A percentile compares a stretch with the other conserved stretches of the same genome.
Evolutionary conservation across 2,329 filamentous ascomycete genomes (phyloP).

Genomic region (Arthrobotrys megalospora): DNA sequence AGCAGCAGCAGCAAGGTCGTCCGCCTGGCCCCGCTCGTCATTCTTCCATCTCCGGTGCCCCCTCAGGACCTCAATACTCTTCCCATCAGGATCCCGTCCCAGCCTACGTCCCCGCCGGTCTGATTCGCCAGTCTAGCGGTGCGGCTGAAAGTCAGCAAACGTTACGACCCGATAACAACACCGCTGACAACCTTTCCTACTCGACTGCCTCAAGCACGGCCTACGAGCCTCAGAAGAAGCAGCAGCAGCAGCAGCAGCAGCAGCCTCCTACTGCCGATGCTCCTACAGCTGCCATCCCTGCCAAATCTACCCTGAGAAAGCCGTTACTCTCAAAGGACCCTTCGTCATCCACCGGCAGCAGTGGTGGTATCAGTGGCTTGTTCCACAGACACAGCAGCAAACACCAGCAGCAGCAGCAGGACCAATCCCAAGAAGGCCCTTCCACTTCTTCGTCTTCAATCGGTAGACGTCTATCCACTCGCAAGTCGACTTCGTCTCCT

Average conservation of each 20-base stretch:
- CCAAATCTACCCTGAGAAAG: constrained; percentile 57
- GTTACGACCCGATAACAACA: constrained; percentile 61
- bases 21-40: constrained; percentile 46
- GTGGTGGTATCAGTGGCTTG: constrained; percentile 45
- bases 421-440: constrained; percentile 28
- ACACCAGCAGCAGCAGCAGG: constrained; percentile 30
- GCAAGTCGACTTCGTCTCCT: constrained; percentile 42
- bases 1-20: constrained; percentile 52
- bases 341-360: constrained; percentile 22
- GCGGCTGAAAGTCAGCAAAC: constrained; percentile 60
- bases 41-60: constrained; percentile 52
- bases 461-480: constrained; percentile 48
- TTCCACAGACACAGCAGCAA: constrained; percentile 56
- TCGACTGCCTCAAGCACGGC: constrained; percentile 49
- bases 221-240: constrained; percentile 29
- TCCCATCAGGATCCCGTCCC: constrained; percentile 25
- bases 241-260: constrained; percentile 33
- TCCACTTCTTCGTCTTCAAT: constrained; percentile 40
- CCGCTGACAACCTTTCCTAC: constrained; percentile 46
- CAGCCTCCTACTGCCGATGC: constrained; percentile 18
- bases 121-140: constrained; percentile 54
- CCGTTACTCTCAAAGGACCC: constrained; percentile 44
- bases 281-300: constrained; percentile 34
- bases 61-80: constrained; percentile 23
- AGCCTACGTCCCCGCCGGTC: constrained; percentile 37